A percentile compares a stretch with the other conserved stretches of the same genome.
These are phyloP conservation scores for Kazachstania psychrophila DNA, from an alignment of 805 yeast genomes.

Conservation along the genomic window DNA sequence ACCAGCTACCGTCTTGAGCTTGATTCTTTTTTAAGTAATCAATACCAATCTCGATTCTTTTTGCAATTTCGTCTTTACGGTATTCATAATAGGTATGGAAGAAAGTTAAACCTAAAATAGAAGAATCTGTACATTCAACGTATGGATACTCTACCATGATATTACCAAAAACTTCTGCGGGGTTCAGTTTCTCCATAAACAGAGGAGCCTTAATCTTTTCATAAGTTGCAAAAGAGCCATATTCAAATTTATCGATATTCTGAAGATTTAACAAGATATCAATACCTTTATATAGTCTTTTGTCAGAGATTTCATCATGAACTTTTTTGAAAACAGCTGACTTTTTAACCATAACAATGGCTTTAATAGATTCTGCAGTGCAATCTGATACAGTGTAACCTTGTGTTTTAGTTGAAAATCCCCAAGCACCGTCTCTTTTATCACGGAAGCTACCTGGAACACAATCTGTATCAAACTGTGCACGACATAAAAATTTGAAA, in stretches of 20 bases:
- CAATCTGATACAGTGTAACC: constrained; percentile 97
- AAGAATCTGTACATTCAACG: constrained; percentile 95
- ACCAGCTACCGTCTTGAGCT: constrained; percentile 85
- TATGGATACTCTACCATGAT: constrained; percentile 98
- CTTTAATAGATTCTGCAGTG: constrained; percentile 91
- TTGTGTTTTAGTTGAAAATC: constrained; percentile 89
- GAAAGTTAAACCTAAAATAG: constrained; percentile 78
- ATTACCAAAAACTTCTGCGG: constrained; percentile 96
- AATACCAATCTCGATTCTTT: constrained; percentile 68
- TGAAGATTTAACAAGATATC: constrained; percentile 72
- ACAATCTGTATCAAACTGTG: constrained; percentile 80
- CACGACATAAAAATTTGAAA: constrained; percentile 61
- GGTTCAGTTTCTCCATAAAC: constrained; percentile 67
- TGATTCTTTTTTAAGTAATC: constrained; percentile 63
- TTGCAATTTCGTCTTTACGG: constrained; percentile 51
- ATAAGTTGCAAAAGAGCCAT: constrained; percentile 88
- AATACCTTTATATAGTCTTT: constrained; percentile 54
- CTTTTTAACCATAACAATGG: constrained; percentile 81
- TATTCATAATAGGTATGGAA: constrained; percentile 62
- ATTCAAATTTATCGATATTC: constrained; percentile 67
- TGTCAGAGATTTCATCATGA: constrained; percentile 43
- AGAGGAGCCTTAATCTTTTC: constrained; percentile 80
- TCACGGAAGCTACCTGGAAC: constrained; percentile 75
- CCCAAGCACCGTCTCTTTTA: constrained; percentile 84
- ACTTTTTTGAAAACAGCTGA: constrained; percentile 43